Evolutionary conservation across 805 yeast genomes (phyloP), one percentile per base, ranked within the genome.

Genomic region (Yamadazyma akitaensis): DNA sequence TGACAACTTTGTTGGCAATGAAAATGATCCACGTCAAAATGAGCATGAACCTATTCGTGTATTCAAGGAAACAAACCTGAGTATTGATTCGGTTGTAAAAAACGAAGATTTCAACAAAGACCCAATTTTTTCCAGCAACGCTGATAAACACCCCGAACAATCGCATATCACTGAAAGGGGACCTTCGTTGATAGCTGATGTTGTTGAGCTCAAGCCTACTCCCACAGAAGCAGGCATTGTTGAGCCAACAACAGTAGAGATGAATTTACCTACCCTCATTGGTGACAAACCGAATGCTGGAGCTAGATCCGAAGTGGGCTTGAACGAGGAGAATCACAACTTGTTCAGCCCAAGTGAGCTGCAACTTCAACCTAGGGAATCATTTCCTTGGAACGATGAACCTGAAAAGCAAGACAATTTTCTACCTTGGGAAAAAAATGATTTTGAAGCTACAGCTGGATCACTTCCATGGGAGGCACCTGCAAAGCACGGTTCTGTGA

Each of bases 181-280:
- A 14, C 46, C 46, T 18, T 43, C 46, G 14, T 37, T 43, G 16
- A 34, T 43, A 5, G 19, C 46, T 21, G 46, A 43, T 36, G 24
- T 26, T 30, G 28, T n/a, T 8, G 12, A 19, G 2, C 11, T 36
- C 3, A 37, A 30, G 19, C 13, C 38, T 11, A 19, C 25, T 19
- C 44, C 40, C 2, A 3, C 28, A 21, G 36, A 2, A 3, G 13
- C 26, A 18, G 14, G 10, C n/a, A 14, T 16, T 7, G 21, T n/a
- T n/a, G 37, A 6, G 5, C 6, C 10, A n/a, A 19, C 18, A n/a
- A n/a, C n/a, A n/a, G n/a, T 2, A 6, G 21, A 26, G 5, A 30
- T 30, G 9, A 19, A 46, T 32, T 19, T 47, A 17, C 53, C 53
- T 1, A 50, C 53, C 2, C 43, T 50, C 26, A 47, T 50, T 13